Percentiles rank a stretch among this genome's conserved stretches.
phyloP scores from a whole-genome alignment of 495 filamentous ascomycete species.

The Trichoderma parareesei region DNA sequence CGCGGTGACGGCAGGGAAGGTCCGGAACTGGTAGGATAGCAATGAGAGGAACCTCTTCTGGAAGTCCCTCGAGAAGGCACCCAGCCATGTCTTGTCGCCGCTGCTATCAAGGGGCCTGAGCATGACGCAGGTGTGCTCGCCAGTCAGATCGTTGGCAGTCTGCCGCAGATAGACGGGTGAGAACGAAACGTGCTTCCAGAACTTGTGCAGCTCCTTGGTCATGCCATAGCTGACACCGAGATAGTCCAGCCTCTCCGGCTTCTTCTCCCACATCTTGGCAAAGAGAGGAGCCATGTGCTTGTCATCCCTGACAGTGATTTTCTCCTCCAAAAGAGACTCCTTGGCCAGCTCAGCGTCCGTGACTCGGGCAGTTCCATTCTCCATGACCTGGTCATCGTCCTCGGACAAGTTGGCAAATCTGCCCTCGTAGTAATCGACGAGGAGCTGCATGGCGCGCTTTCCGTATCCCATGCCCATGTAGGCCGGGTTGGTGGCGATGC shows the following conservation, averaged over 20 bases:
- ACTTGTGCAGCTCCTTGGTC: constrained; percentile 81
- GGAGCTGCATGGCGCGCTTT: constrained; percentile 72
- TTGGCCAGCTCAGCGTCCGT: constrained; percentile 77
- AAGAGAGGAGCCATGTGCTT: constrained; percentile 88
- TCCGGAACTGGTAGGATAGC: constrained; percentile 84
- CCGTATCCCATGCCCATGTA: constrained; percentile 91
- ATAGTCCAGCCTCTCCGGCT: constrained; percentile 78
- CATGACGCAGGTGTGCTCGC: constrained; percentile 98
- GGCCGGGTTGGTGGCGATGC: constrained; percentile 95
- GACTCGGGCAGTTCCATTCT: constrained; percentile 64
- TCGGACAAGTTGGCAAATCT: constrained; percentile 82
- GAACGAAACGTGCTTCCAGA: constrained; percentile 90
- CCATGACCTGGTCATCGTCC: constrained; percentile 34
- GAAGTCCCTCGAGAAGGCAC: constrained; percentile 86
- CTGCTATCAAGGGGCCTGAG: constrained; percentile 62
- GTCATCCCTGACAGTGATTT: constrained; percentile 85
- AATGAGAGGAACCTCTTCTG: constrained; percentile 82
- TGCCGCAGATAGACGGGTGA: constrained; percentile 89
- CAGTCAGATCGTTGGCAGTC: constrained; percentile 91
- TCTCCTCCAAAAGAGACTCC: constrained; percentile 71
- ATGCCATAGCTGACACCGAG: constrained; percentile 92
- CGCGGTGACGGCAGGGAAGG: constrained; percentile 72
- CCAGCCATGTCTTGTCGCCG: constrained; percentile 71
- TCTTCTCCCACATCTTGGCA: constrained; percentile 75
- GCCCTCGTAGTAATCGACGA: constrained; percentile 89